Base-by-base conservation (phyloP, 192 early-diverging fungal species). In the Entomortierella parvispora region DNA sequence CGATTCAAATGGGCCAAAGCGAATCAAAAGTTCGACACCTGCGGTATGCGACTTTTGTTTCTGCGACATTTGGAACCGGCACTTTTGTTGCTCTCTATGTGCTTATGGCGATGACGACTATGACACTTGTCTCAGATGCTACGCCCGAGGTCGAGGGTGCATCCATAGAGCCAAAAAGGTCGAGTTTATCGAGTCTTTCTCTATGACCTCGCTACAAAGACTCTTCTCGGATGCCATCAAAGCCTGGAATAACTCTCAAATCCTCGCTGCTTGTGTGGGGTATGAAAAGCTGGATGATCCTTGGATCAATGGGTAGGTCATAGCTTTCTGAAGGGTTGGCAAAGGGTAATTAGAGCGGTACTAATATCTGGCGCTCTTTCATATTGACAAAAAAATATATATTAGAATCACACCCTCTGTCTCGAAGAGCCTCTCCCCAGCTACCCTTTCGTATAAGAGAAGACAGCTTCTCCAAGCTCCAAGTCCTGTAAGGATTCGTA, bases 61-160 rank as follows among this genome's bases (percentile, higher is more conserved):
- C 14, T 31, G 65, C 6, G 74, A 77, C 23, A 26, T 77, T 22
- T 77, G 74, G 74, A 77, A 64, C 34, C 65, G 74, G 3, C 65
- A 68, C 42, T 59, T 68, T 50, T 65, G 62, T 7, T 77, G 74
- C 34, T 9, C n/a, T 0, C 31, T 34, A 4, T 77, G 74, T 42
- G 14, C 45, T 1, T n/a, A 51, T 11, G 54, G 52, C 15, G 43
- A 26, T 0, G 65, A 68, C 28, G 26, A 32, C 40, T 77, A 77
- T 42, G 74, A 77, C 32, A 29, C 68, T 12, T 77, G 74, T 25
- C 31, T 40, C 3, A 31, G 52, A 5, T 77, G 74, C 15, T 68
- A 49, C 20, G 22, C 32, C 12, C 54, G 62, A 4, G 74, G 74
- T 15, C 74, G 74, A 14, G 74, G 74, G 8, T 77, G 74, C 28